Conservation (phyloP, 331 rosid genomes). For the Telfairia occidentalis region DNA sequence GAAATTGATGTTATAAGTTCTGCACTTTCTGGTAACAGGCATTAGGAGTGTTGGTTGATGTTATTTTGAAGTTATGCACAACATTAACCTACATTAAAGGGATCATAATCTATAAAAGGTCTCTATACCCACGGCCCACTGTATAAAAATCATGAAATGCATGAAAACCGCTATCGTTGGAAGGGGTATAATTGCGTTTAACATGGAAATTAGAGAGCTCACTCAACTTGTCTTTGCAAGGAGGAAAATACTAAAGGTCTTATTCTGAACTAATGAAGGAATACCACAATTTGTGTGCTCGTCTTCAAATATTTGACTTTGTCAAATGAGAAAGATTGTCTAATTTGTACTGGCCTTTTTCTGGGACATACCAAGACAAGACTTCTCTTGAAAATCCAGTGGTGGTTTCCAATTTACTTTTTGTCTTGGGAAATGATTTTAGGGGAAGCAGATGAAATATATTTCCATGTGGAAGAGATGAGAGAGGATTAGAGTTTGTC, state of each 20-base stretch:
- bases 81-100: not conserved
- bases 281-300: not conserved
- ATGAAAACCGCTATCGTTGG: not conserved
- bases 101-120: not conserved
- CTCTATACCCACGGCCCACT: not conserved
- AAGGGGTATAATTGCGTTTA: not conserved
- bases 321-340: constrained; percentile 2
- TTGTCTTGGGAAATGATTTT: not conserved
- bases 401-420: constrained; percentile 6
- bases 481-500: constrained; percentile 7
- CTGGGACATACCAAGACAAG: constrained; percentile 7
- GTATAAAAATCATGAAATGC: not conserved
- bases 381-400: not conserved
- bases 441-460: constrained; percentile 6
- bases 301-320: not conserved
- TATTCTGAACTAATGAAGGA: constrained; percentile 3
- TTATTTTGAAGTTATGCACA: not conserved
- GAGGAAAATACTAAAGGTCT: not conserved
- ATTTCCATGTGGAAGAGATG: constrained; percentile 8
- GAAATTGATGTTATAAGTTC: not conserved
- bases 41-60: not conserved
- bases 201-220: not conserved
- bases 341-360: not conserved
- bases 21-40: not conserved
- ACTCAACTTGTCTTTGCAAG: not conserved